Conservation (phyloP, 257 asterid species). For the Penstemon newberryi region DNA sequence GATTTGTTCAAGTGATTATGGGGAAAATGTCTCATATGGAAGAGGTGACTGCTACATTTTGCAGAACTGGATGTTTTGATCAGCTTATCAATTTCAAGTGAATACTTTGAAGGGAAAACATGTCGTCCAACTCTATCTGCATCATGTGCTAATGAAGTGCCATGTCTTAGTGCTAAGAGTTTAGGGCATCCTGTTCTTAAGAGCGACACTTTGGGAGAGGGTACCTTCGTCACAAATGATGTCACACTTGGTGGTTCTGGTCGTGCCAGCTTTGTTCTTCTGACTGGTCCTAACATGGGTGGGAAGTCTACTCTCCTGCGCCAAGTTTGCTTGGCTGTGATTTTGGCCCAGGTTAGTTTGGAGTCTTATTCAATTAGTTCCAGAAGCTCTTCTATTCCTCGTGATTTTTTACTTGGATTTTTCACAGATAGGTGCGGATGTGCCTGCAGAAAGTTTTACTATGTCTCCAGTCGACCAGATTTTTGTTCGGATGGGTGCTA, state of each 20-base stretch:
- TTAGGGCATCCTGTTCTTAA: conserved; percentile 90
- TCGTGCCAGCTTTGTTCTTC: conserved; percentile 75
- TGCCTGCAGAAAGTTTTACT: conserved; percentile 77
- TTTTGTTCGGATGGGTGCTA: conserved; percentile 99
- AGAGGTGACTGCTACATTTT: conserved; percentile 32
- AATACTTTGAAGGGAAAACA: conserved; percentile 74
- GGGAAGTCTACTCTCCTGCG: conserved; percentile 97
- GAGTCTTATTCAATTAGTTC: conserved; percentile 25
- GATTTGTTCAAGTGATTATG: conserved; percentile 7
- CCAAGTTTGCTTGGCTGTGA: conserved; percentile 89
- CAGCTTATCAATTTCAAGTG: conserved; percentile 86
- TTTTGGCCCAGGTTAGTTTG: conserved; percentile 82
- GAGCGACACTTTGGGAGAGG: conserved; percentile 76
- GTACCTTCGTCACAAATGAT: conserved; percentile 83
- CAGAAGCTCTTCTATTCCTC: conserved; percentile 19
- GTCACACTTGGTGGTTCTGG: conserved; percentile 74
- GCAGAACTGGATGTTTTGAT: conserved; percentile 95
- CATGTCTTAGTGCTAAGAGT: conserved; percentile 61
- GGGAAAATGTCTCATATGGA: conserved; percentile 19
- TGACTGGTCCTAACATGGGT: conserved; percentile 99
- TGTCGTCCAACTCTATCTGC: conserved; percentile 68
- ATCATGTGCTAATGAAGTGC: conserved; percentile 52
- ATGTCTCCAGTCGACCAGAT: conserved; percentile 80
- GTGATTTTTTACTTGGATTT: conserved; percentile 31
- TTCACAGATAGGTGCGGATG: conserved; percentile 88